phyloP scores from a whole-genome alignment of 2,329 filamentous ascomycete species.

The Pseudocercospora ulei region DNA sequence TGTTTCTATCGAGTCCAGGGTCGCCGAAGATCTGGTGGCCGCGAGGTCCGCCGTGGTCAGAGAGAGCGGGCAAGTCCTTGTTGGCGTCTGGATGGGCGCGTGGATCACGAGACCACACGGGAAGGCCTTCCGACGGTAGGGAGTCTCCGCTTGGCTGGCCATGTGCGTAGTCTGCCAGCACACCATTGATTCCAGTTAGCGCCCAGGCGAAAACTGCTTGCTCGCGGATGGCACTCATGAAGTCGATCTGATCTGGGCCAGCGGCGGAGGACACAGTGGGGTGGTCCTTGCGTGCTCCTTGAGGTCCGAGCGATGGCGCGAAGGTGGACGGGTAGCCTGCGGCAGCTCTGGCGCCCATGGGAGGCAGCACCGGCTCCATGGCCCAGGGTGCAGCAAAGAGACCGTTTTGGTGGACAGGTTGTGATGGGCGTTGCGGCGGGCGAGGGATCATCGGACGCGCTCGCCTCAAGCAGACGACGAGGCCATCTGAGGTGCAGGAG shows the following conservation, averaged over 20 bases:
- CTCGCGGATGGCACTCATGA: constrained; percentile 73
- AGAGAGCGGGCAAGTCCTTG: constrained; percentile 12
- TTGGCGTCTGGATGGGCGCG: constrained; percentile 11
- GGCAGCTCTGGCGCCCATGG: constrained; percentile 33
- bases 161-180: constrained; percentile 53
- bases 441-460: constrained; percentile 61
- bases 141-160: constrained; percentile 56
- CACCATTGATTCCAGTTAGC: constrained; percentile 68
- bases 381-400: constrained; percentile 76
- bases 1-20: constrained; percentile 26
- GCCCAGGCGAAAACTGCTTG: constrained; percentile 85
- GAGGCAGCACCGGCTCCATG: constrained; percentile 50
- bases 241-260: constrained; percentile 48
- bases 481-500: constrained; percentile 77
- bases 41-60: constrained; percentile 8
- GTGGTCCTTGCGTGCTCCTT: constrained; percentile 24
- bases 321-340: constrained; percentile 31
- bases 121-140: constrained; percentile 51
- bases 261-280: constrained; percentile 31
- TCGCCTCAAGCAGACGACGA: constrained; percentile 69
- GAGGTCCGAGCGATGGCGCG: constrained; percentile 33
- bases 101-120: constrained; percentile 47
- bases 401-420: constrained; percentile 48
- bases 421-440: constrained; percentile 42
- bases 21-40: constrained; percentile 29